Evolutionary conservation across 371 early-diverging fungal species (phyloP).

Genomic region (Neoconidiobolus thromboides): DNA sequence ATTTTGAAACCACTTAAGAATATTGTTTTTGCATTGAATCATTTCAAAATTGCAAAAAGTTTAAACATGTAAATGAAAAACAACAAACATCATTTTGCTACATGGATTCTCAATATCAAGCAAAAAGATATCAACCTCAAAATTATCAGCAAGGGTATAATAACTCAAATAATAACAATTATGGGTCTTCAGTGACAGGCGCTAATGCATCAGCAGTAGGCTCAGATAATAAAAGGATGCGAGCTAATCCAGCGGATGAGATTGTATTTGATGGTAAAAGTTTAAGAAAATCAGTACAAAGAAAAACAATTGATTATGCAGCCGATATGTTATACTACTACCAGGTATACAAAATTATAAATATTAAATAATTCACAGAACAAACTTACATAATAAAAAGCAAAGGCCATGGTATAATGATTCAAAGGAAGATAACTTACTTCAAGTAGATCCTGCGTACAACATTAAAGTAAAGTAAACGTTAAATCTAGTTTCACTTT

Average conservation of each 20-base stretch:
- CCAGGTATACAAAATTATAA: constrained; percentile 28
- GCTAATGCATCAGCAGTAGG: too few relatives aligned
- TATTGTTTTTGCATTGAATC: too few relatives aligned
- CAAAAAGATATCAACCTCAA: too few relatives aligned
- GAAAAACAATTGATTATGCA: constrained; percentile 90
- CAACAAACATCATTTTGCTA: too few relatives aligned
- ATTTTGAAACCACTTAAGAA: too few relatives aligned
- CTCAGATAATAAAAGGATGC: background rate
- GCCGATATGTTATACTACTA: constrained; percentile 65
- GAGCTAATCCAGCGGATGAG: constrained; percentile 7
- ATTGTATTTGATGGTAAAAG: constrained; percentile 74
- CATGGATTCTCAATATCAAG: too few relatives aligned
- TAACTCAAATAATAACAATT: too few relatives aligned
- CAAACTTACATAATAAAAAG: constrained; percentile 13
- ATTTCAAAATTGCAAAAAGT: too few relatives aligned
- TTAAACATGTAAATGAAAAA: too few relatives aligned
- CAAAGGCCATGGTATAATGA: constrained; percentile 37
- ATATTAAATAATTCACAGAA: background rate
- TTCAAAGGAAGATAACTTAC: constrained; percentile 31
- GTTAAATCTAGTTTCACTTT: background rate
- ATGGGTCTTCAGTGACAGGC: too few relatives aligned
- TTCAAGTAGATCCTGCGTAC: constrained; percentile 76
- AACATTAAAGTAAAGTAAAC: constrained; percentile 49
- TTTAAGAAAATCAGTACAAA: constrained; percentile 85
- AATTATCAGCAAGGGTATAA: too few relatives aligned